These are phyloP conservation scores for Pichia pseudocactophila DNA, from an alignment of 805 yeast species.

Conservation along the genomic window DNA sequence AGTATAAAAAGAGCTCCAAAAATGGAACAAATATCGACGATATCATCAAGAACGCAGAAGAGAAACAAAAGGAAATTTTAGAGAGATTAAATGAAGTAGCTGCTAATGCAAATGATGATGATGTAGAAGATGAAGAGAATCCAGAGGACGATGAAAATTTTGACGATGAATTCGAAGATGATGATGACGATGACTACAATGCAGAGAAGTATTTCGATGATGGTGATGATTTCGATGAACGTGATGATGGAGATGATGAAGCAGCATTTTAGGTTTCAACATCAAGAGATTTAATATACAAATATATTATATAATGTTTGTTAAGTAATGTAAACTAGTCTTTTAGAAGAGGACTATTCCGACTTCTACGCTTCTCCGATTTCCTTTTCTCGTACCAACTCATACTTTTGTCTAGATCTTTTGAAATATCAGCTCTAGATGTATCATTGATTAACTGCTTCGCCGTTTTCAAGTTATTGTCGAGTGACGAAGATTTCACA, in stretches of 20 bases:
- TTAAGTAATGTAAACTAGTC: not conserved
- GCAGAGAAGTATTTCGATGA: slow-evolving; percentile 75
- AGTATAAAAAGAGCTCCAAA: slow-evolving; percentile 31
- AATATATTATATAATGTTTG: not conserved
- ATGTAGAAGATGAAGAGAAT: slow-evolving; percentile 34
- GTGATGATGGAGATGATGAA: slow-evolving; percentile 55
- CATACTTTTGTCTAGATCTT: not conserved
- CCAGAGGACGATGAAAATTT: slow-evolving; percentile 46
- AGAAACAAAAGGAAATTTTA: slow-evolving; percentile 23
- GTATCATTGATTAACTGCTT: too few species aligned
- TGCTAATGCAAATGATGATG: slow-evolving; percentile 35
- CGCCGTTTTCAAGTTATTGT: not conserved
- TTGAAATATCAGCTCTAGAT: too few species aligned
- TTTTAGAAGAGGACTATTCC: not conserved
- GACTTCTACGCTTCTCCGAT: slow-evolving; percentile 1
- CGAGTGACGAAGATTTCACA: not conserved
- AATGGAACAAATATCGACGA: slow-evolving; percentile 26
- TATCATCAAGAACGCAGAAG: slow-evolving; percentile 19
- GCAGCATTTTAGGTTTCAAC: slow-evolving; percentile 47
- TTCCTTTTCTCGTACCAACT: slow-evolving; percentile 9
- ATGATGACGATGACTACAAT: slow-evolving; percentile 70
- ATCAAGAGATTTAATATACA: not conserved
- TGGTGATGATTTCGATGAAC: slow-evolving; percentile 51
- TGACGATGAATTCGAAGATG: slow-evolving; percentile 64
- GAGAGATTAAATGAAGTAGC: slow-evolving; percentile 29